Evolutionary conservation across 1,139 yeast species (phyloP).

Genomic region (Geotrichum reessii): DNA sequence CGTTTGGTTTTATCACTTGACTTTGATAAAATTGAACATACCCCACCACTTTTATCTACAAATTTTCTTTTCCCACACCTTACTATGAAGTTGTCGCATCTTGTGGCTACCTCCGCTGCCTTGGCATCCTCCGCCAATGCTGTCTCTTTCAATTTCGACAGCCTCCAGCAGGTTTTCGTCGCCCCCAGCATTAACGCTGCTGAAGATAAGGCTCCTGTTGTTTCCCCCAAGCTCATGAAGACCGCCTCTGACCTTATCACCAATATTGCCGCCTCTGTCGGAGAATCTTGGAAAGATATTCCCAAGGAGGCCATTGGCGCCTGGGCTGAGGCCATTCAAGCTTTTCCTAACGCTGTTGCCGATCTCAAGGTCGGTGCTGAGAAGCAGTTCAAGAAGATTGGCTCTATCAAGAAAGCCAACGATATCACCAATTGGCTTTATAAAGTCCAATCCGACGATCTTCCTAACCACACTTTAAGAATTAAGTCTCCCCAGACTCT

Average conservation of each 20-base stretch:
- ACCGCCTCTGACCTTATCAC: conserved; percentile 18
- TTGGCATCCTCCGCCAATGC: conserved; percentile 13
- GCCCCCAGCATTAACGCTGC: conserved; percentile 3
- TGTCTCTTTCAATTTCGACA: conserved; percentile 13
- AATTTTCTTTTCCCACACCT: background rate
- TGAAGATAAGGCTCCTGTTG: conserved; percentile 1
- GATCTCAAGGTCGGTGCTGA: conserved; percentile 18
- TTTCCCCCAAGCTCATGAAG: conserved; percentile 8
- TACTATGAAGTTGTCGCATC: conserved; percentile 13
- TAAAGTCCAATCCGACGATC: conserved; percentile 14
- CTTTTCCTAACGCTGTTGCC: conserved; percentile 18
- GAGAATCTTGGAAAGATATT: conserved; percentile 27
- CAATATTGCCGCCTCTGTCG: conserved; percentile 26
- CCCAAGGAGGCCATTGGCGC: conserved; percentile 28
- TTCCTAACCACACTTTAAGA: conserved; percentile 18
- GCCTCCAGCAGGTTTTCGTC: conserved; percentile 16
- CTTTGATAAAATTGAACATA: background rate
- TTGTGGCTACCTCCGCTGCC: conserved; percentile 14
- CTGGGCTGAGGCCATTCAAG: conserved; percentile 28
- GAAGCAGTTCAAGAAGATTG: conserved; percentile 6
- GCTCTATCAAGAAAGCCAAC: conserved; percentile 3
- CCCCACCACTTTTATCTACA: background rate
- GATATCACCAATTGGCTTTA: conserved; percentile 16
- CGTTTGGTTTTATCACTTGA: background rate
- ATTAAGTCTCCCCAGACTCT: conserved; percentile 55